Evolutionary conservation across 371 early-diverging fungal species (phyloP).

Genomic region (Blyttiomyces sp.): DNA sequence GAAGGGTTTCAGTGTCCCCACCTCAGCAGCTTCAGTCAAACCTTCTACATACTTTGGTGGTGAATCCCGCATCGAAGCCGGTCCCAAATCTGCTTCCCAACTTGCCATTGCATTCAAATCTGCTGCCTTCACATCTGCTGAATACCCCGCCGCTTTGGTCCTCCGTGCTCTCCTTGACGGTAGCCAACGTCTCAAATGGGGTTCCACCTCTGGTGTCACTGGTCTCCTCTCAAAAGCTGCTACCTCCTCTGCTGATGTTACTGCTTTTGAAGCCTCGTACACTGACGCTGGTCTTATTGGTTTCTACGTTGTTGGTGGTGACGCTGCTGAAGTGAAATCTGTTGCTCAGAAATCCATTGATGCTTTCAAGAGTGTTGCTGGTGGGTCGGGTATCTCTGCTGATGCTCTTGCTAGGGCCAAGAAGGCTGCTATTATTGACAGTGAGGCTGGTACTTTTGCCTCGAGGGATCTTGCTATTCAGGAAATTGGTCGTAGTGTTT

Average conservation of each 20-base stretch:
- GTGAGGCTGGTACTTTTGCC: constrained; percentile 56
- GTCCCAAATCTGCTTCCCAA: constrained; percentile 46
- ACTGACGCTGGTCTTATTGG: constrained; percentile 94
- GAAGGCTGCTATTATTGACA: constrained; percentile 80
- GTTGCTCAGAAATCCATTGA: constrained; percentile 67
- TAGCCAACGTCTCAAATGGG: constrained; percentile 71
- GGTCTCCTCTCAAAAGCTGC: constrained; percentile 71
- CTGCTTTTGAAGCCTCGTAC: constrained; percentile 84
- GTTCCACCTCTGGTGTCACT: constrained; percentile 50
- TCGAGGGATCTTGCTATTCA: constrained; percentile 64
- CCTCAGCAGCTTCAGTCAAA: constrained; percentile 46
- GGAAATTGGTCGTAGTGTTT: constrained; percentile 50
- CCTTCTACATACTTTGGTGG: constrained; percentile 69
- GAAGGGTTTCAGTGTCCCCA: constrained; percentile 26
- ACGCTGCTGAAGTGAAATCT: constrained; percentile 49
- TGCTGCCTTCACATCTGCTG: constrained; percentile 58
- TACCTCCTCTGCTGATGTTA: constrained; percentile 49
- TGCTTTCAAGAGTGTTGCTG: constrained; percentile 66
- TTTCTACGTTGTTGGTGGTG: constrained; percentile 64
- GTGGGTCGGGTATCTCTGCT: constrained; percentile 53
- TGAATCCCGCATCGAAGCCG: constrained; percentile 71
- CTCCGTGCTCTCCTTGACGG: constrained; percentile 82
- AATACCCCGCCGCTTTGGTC: constrained; percentile 73
- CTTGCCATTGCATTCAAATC: constrained; percentile 81
- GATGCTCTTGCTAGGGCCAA: constrained; percentile 76